Percentiles rank a stretch among this genome's conserved stretches.
Conservation (phyloP, 2,329 filamentous ascomycete species). For the Passalora sequoiae region DNA sequence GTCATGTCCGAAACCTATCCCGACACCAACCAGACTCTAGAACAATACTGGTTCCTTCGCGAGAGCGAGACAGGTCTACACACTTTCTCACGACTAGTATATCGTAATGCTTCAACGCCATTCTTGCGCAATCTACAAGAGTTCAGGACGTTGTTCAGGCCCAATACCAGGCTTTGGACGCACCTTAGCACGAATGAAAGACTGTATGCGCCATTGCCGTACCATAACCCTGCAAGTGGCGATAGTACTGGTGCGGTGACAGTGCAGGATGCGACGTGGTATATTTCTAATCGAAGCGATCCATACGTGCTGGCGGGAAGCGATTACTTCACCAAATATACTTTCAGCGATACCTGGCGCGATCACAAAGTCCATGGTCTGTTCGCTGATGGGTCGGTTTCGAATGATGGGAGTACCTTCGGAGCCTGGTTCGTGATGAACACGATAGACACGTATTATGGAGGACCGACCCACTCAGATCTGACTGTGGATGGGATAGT, state of each 20-base stretch:
- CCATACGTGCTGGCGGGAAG: constrained; percentile 53
- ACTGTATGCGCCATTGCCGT: constrained; percentile 51
- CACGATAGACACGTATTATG: constrained; percentile 58
- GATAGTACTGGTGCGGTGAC: constrained; percentile 35
- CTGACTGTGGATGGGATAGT: constrained; percentile 60
- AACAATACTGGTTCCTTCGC: constrained; percentile 62
- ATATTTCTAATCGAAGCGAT: constrained; percentile 50
- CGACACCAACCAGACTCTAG: constrained; percentile 53
- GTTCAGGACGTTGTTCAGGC: constrained; percentile 57
- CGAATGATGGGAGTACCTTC: constrained; percentile 48
- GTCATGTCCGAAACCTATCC: constrained; percentile 56
- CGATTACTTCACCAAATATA: constrained; percentile 64
- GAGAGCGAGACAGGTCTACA: constrained; percentile 60
- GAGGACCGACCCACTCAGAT: constrained; percentile 59
- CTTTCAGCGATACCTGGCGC: constrained; percentile 55
- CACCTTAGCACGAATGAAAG: constrained; percentile 55
- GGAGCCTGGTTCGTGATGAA: constrained; percentile 63
- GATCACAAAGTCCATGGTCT: constrained; percentile 55
- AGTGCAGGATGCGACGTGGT: constrained; percentile 62
- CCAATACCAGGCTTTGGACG: constrained; percentile 57
- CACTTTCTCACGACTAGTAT: constrained; percentile 56
- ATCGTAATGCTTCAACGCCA: constrained; percentile 54
- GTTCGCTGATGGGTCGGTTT: constrained; percentile 50
- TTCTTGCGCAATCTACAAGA: constrained; percentile 57
- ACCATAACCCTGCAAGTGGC: constrained; percentile 38